Conservation (phyloP, 75 land plant species). For the Pseudotsuga menziesii region DNA sequence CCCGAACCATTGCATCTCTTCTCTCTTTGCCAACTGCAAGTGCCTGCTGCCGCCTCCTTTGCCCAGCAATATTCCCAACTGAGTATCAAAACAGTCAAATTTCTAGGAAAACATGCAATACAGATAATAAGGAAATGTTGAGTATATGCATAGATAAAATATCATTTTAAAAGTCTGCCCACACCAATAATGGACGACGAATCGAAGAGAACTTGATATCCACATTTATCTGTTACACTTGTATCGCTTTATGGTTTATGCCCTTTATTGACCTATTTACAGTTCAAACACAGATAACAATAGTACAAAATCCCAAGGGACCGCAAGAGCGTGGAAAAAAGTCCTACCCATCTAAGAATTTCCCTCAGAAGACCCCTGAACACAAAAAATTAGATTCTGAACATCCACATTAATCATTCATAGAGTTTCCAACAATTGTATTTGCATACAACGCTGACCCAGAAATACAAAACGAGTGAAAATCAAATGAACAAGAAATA, state of each 20-base stretch:
- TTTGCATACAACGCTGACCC: background rate
- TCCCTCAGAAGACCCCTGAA: background rate
- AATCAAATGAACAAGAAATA: background rate
- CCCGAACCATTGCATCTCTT: conserved; percentile 77
- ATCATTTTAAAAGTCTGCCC: background rate
- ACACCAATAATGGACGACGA: background rate
- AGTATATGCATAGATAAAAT: background rate
- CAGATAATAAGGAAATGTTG: background rate
- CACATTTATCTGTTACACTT: background rate
- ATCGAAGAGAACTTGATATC: background rate
- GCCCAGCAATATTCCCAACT: conserved; percentile 76
- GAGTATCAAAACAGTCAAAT: conserved; percentile 8
- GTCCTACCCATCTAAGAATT: background rate
- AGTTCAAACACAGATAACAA: background rate
- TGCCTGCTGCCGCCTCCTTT: conserved; percentile 77
- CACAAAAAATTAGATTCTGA: background rate
- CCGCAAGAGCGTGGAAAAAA: background rate
- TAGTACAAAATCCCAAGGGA: background rate
- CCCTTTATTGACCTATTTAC: background rate
- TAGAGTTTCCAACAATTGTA: background rate
- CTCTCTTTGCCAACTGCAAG: conserved; percentile 77
- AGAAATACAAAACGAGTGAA: background rate
- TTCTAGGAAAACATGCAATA: background rate
- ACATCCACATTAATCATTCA: background rate
- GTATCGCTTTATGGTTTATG: background rate